A percentile compares a stretch with the other conserved stretches of the same genome.
Conservation (phyloP, 2,329 filamentous ascomycete species). For the Paraconiothyrium brasiliense region DNA sequence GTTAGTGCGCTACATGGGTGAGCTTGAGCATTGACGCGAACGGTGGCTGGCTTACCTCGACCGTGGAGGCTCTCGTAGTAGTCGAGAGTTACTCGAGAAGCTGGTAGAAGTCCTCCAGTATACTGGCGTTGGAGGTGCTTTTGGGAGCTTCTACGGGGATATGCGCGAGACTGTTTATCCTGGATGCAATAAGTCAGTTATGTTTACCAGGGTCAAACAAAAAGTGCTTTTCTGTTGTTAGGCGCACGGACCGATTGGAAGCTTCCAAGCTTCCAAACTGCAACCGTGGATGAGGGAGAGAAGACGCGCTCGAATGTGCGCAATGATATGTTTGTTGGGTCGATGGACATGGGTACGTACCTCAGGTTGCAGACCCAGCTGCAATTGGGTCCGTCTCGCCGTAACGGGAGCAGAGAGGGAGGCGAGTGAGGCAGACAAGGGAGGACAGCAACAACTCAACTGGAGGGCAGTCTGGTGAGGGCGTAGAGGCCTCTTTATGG, state of each 20-base stretch:
- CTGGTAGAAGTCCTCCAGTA: neutral
- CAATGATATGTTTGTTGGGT: neutral
- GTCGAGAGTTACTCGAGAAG: neutral
- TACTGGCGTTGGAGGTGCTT: neutral
- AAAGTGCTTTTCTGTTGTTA: neutral
- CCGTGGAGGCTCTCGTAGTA: slow-evolving; percentile 26
- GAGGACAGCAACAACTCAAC: slow-evolving; percentile 29
- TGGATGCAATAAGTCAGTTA: neutral
- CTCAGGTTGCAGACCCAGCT: slow-evolving; percentile 33
- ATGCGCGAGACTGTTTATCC: neutral
- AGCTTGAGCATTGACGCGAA: slow-evolving; percentile 17
- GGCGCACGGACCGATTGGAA: neutral
- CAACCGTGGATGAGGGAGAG: neutral
- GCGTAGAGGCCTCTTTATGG: slow-evolving; percentile 25
- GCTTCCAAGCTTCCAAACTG: neutral
- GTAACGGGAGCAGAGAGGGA: slow-evolving; percentile 28
- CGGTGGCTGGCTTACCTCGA: slow-evolving; percentile 28
- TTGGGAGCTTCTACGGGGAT: neutral
- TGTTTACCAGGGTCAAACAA: neutral
- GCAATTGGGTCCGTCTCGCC: slow-evolving; percentile 36
- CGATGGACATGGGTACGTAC: slow-evolving; percentile 13
- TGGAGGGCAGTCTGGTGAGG: neutral
- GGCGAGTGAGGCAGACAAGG: slow-evolving; percentile 22
- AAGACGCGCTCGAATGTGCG: neutral
- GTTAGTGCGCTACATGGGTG: slow-evolving; percentile 29